Conservation (phyloP, 805 yeast species). For the Lachancea nothofagi region DNA sequence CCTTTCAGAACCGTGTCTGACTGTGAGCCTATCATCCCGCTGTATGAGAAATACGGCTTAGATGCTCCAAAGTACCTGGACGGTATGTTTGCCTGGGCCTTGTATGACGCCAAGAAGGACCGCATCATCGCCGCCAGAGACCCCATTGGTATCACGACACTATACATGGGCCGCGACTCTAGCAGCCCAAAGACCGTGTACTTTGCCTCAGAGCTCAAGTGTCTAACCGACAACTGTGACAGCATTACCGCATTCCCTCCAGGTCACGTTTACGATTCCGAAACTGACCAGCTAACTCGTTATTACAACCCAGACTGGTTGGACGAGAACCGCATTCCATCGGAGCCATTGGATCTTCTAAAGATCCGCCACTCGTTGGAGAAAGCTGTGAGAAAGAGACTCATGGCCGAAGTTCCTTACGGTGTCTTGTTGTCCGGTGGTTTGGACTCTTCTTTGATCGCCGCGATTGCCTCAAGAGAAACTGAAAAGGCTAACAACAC, state of each 20-base stretch:
- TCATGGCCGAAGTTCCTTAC: conserved; percentile 99
- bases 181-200: conserved; percentile 66
- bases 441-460: conserved; percentile 92
- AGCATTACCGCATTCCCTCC: conserved; percentile 93
- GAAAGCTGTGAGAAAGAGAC: conserved; percentile 94
- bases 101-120: conserved; percentile 79
- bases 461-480: conserved; percentile 95
- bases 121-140: conserved; percentile 96
- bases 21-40: conserved; percentile 96
- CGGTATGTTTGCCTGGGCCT: conserved; percentile 96
- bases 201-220: conserved; percentile 93
- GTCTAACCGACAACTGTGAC: conserved; percentile 93
- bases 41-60: conserved; percentile 75
- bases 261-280: conserved; percentile 93
- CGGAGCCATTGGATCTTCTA: conserved; percentile 66
- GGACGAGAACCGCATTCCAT: conserved; percentile 73
- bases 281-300: conserved; percentile 77
- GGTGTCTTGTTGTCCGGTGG: conserved; percentile 98
- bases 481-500: conserved; percentile 58
- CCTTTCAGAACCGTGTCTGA: conserved; percentile 81
- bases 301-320: conserved; percentile 94
- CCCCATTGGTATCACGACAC: conserved; percentile 94
- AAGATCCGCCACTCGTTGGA: conserved; percentile 76
- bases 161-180: conserved; percentile 86
- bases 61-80: conserved; percentile 92